These are phyloP conservation scores for Nitzschia palea DNA, from an alignment of 108 stramenopile species.

Conservation along the genomic window DNA sequence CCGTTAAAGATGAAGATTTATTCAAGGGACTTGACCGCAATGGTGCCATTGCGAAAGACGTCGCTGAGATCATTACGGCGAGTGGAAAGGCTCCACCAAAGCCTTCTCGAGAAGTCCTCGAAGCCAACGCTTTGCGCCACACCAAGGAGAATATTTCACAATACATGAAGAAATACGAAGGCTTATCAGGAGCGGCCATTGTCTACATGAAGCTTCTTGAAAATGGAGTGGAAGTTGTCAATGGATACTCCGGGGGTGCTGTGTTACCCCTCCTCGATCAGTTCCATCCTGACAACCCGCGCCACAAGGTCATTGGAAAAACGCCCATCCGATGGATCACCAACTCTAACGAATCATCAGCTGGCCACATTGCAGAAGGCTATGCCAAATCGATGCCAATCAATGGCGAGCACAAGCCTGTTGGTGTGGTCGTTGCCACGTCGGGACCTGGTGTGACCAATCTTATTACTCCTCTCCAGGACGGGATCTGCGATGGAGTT, in stretches of 20 bases:
- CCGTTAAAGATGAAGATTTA: constrained; percentile 12
- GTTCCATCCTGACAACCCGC: constrained; percentile 80
- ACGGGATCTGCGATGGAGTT: constrained; percentile 89
- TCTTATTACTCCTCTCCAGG: constrained; percentile 84
- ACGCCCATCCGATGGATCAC: constrained; percentile 86
- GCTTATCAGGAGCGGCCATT: constrained; percentile 79
- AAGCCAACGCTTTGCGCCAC: constrained; percentile 23
- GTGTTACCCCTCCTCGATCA: constrained; percentile 88
- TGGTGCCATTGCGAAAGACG: constrained; percentile 9
- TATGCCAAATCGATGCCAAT: constrained; percentile 83
- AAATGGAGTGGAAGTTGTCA: constrained; percentile 80
- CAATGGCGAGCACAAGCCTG: constrained; percentile 55
- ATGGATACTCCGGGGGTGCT: constrained; percentile 92
- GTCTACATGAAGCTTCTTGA: constrained; percentile 85
- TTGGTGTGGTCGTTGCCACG: constrained; percentile 89
- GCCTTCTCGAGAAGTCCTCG: constrained; percentile 15
- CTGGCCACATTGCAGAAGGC: constrained; percentile 90
- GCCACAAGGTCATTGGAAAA: constrained; percentile 50
- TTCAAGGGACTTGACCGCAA: constrained; percentile 20
- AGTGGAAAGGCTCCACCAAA: neutral
- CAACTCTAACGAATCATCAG: constrained; percentile 82
- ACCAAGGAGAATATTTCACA: constrained; percentile 26
- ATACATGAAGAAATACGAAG: constrained; percentile 53
- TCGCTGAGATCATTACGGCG: constrained; percentile 13
- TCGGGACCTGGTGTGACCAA: constrained; percentile 93